Evolutionary conservation across 2,329 filamentous ascomycete genomes (phyloP).

Genomic region (Aureobasidium sp.): DNA sequence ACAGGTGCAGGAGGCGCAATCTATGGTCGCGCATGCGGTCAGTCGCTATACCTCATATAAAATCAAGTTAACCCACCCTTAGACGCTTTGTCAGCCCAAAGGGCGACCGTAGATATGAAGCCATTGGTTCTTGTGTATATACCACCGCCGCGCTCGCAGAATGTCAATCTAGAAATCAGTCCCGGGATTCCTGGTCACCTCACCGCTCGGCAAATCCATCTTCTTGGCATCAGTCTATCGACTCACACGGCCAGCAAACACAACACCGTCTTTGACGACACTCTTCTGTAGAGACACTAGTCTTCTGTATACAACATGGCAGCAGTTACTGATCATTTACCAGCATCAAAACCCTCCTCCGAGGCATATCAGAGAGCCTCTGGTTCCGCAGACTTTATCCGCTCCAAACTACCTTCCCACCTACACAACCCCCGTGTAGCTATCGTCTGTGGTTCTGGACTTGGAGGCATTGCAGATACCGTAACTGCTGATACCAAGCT

Average conservation of each 20-base stretch:
- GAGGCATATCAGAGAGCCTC: slow-evolving; percentile 33
- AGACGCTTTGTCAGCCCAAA: slow-evolving; percentile 34
- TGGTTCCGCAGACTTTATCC: slow-evolving; percentile 44
- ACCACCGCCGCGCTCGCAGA: not conserved
- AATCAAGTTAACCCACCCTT: slow-evolving; percentile 24
- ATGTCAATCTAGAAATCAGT: slow-evolving; percentile 6
- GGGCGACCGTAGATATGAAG: slow-evolving; percentile 35
- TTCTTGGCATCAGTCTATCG: not conserved
- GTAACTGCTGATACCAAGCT: slow-evolving; percentile 42
- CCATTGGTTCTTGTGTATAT: slow-evolving; percentile 26
- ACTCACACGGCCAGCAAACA: slow-evolving; percentile 8
- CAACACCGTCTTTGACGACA: not conserved
- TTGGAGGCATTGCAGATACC: slow-evolving; percentile 51
- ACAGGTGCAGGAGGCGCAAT: slow-evolving; percentile 14
- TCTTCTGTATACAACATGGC: not conserved
- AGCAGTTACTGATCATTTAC: slow-evolving; percentile 7
- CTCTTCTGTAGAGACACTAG: not conserved
- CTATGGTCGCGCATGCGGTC: not conserved
- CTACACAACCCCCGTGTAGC: slow-evolving; percentile 46
- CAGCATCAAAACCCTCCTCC: not conserved
- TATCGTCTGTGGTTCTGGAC: slow-evolving; percentile 56
- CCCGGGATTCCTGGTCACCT: not conserved
- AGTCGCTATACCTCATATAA: not conserved
- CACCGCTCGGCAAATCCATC: not conserved
- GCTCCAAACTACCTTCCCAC: slow-evolving; percentile 37